These are phyloP conservation scores for Penicillium hesseltinei DNA, from an alignment of 2,329 filamentous ascomycete genomes.

Conservation along the genomic window DNA sequence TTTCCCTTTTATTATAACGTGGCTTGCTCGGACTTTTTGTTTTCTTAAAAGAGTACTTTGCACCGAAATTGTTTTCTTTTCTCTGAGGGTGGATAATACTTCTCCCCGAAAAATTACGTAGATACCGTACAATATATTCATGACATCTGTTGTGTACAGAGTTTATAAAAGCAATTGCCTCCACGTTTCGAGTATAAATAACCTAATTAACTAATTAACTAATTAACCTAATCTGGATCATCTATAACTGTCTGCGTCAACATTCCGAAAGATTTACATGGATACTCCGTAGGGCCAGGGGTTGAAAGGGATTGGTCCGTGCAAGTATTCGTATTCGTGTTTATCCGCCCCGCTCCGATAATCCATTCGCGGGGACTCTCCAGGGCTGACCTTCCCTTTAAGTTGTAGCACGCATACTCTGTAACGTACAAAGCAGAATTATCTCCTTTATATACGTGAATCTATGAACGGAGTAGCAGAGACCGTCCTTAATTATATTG, in stretches of 20 bases:
- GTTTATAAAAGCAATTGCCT: background rate
- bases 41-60: slow-evolving; percentile 8
- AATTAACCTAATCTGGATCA: background rate
- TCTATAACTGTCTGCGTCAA: background rate
- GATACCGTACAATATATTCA: background rate
- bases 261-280: background rate
- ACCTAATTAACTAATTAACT: background rate
- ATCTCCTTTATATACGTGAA: too few relatives aligned
- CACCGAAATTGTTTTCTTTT: background rate
- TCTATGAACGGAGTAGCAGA: background rate
- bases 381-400: slow-evolving; percentile 3
- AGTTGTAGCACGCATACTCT: background rate
- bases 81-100: background rate
- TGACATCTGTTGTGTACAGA: too few relatives aligned
- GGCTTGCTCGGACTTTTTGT: background rate
- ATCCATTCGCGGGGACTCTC: slow-evolving; percentile 8
- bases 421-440: slow-evolving; percentile 12
- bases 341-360: slow-evolving; percentile 21
- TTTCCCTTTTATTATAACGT: background rate
- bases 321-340: slow-evolving; percentile 25
- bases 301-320: slow-evolving; percentile 8
- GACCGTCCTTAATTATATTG: too few relatives aligned
- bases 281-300: background rate
- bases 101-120: background rate
- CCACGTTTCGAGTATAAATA: background rate